Evolutionary conservation across 352 stramenopile species (phyloP), one percentile per base, ranked within the genome.

Genomic region (Phytophthora ramorum): DNA sequence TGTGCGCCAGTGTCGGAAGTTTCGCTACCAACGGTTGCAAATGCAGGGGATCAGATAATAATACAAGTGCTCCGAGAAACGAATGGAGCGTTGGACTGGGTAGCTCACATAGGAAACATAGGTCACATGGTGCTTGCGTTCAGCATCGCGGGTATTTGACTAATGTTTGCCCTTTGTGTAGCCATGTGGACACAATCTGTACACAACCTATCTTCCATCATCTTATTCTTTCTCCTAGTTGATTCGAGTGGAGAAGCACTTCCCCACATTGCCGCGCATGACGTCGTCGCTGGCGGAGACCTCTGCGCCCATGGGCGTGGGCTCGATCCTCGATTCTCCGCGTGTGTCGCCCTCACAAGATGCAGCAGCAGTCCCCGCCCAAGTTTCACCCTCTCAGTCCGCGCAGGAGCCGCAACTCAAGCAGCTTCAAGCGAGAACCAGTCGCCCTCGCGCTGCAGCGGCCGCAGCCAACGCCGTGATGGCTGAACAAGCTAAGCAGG

Each of bases 1-100:
- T 17, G 9, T 16, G 17, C 17, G 6, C 4, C 30, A 34, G 9
- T 7, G 17, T 17, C 17, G 43, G 48, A 68, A 49, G 64, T 69
- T 72, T 69, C 45, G 10, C 28, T 12, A 30, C 7, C 20, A 40
- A 35, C 30, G 20, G 58, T 60, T 60, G 30, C 47, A 40, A 44
- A 28, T 41, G 26, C 6, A 13, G 8, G 17, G 44, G 26, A n/a
- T n/a, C 22, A n/a, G 37, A 65, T 69, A 71, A 71, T 63, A 58
- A 70, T 60, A 56, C 28, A 3, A 7, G 16, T 17, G 13, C 35
- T 24, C 26, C 12, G 32, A 30, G 47, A 60, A 63, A 69, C 52
- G 37, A 48, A 69, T 38, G 38, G 32, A 46, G n/a, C 35, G 51
- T 63, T 60, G 20, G 49, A 66, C 47, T 64, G 12, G 26, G 26